Evolutionary conservation across 2,329 filamentous ascomycete species (phyloP).

Genomic region (Xylaria sp.): DNA sequence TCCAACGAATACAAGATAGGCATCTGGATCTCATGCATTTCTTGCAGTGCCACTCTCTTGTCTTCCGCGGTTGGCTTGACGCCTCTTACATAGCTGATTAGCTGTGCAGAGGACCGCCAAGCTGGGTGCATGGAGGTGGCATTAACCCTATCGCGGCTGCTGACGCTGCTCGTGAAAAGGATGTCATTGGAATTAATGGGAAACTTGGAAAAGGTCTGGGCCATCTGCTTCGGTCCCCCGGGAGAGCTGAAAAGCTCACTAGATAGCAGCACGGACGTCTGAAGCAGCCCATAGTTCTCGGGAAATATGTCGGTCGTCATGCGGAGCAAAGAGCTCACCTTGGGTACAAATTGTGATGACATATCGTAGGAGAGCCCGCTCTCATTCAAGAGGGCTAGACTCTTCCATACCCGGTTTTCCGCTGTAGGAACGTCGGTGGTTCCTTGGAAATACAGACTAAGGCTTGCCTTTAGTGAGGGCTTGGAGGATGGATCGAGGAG

Average conservation of each 20-base stretch:
- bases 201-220: not conserved
- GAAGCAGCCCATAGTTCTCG: not conserved
- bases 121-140: not conserved
- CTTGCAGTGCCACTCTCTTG: not conserved
- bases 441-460: not conserved
- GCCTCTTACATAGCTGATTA: not conserved
- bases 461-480: not conserved
- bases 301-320: not conserved
- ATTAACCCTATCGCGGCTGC: not conserved
- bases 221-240: not conserved
- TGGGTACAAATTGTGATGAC: not conserved
- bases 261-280: not conserved
- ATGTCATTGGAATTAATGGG: not conserved
- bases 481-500: not conserved
- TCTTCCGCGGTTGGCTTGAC: not conserved
- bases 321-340: not conserved
- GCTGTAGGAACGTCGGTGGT: not conserved
- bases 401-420: not conserved
- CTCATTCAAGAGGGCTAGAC: not conserved
- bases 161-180: not conserved
- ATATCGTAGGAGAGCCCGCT: not conserved
- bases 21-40: not conserved
- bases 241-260: not conserved
- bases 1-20: not conserved
- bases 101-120: not conserved